Base-by-base conservation (phyloP, 129 eudicot genomes). In the Flaveria bidentis region DNA sequence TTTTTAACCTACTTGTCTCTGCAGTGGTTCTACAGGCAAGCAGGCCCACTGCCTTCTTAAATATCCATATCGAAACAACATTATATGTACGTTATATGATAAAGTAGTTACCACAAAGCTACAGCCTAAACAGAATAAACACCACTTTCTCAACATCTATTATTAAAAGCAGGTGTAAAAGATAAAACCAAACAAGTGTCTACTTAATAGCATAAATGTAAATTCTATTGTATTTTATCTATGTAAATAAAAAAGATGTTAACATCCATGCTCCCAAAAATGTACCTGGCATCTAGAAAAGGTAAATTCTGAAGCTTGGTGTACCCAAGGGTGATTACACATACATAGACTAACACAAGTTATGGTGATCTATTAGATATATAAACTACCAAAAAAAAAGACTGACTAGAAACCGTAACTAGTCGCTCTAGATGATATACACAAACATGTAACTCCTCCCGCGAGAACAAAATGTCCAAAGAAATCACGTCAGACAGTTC, bases 291-390 rank as follows among this genome's bases (percentile, higher is more conserved):
- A 33, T 72, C 46, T 52, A 72, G 15, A 7, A 45, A 45, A 72
- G 76, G 65, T 72, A 23, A 20, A 72, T 52, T 52, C 18, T 30
- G 63, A 72, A 33, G 76, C 33, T 17, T 11, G 17, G 30, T 72
- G 51, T 17, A 8, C 36, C 28, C 47, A 72, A 14, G 49, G 11
- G 55, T 17, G 10, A 30, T 30, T 67, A 12, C 30, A 17, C 33
- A 67, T 45, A 9, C 49, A 45, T 30, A 45, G 49, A 45, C 13
- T 10, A 45, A 22, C 56, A 68, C 22, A 22, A 68, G 56, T 49
- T 49, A 49, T 12, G 17, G 53, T 49, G 53, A 47, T 47, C n/a
- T 47, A 47, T 47, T 13, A 49, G n/a, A 49, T 49, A 49, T 13
- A 49, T 49, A 13, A 49, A 49, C n/a, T 49, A 49, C n/a, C 14